Base-by-base conservation (phyloP, 2,329 filamentous ascomycete genomes). In the Dactylonectria estremocensis region DNA sequence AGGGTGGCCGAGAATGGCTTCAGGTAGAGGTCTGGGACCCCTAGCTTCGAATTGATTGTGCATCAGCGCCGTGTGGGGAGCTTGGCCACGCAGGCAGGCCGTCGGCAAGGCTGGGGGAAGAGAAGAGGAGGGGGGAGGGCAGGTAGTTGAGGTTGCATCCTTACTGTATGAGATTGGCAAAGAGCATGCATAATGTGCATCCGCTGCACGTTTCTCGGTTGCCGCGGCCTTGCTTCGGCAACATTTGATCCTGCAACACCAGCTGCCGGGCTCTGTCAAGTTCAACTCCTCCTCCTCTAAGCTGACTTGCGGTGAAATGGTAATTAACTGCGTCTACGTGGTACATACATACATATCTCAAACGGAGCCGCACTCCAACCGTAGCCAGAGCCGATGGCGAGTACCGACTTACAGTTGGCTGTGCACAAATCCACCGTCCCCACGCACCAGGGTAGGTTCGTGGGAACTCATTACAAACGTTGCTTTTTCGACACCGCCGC, bases 181-280 rank as follows among this genome's bases (percentile, higher is more conserved):
- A 56, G 61, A 67, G 61, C 55, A 53, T 67, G 67, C 67, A 66
- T 63, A 53, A 31, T 50, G 48, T 53, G 20, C 50, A n/a, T 20
- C 20, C 50, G 31, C 20, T 55, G 50, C 53, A 60, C 28, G 18
- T 52, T 45, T 60, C 55, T 56, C 65, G 40, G 62, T 40, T 54
- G 60, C 54, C 18, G 49, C 56, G 58, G 67, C 45, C 54, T 16
- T 71, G 61, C 65, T 55, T 75, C 70, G 73, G 73, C 66, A 69
- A 69, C 66, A 58, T 43, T 43, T 59, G 50, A 56, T 66, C 61
- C 54, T 48, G n/a, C 22, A 31, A 24, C 16, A 40, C 37, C 64
- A 56, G 54, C 24, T 64, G 31, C 57, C 45, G 14, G n/a, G 35
- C 40, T 22, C 52, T 35, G 52, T 59, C 46, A 68, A 58, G 53